Percentiles rank a stretch among this genome's conserved stretches.
phyloP scores from a whole-genome alignment of 2,329 filamentous ascomycete genomes.

The Bipolaris sorokiniana region DNA sequence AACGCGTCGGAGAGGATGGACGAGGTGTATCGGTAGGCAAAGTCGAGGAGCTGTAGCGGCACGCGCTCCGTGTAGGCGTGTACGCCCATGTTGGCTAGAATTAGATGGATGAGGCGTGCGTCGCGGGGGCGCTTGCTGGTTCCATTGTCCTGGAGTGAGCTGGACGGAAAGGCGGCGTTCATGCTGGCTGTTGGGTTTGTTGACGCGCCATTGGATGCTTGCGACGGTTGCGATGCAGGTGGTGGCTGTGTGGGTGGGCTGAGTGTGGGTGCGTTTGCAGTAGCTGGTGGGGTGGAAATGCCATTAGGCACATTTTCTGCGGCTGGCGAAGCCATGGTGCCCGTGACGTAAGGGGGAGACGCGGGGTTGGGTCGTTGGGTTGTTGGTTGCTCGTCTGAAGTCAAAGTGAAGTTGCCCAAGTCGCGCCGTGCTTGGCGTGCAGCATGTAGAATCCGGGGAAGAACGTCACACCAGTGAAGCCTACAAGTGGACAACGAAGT shows the following conservation, averaged over 20 bases:
- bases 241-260: slow-evolving; percentile 41
- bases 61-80: slow-evolving; percentile 82
- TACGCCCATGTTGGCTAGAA: slow-evolving; percentile 79
- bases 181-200: slow-evolving; percentile 15
- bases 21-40: slow-evolving; percentile 81
- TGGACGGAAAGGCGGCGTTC: slow-evolving; percentile 39
- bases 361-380: slow-evolving; percentile 6
- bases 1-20: slow-evolving; percentile 70
- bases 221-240: slow-evolving; percentile 13
- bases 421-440: slow-evolving; percentile 18
- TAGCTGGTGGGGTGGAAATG: slow-evolving; percentile 49
- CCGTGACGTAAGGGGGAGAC: not conserved
- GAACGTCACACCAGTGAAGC: not conserved
- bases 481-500: not conserved
- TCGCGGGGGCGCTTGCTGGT: slow-evolving; percentile 69
- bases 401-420: slow-evolving; percentile 7
- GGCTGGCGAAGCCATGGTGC: slow-evolving; percentile 48
- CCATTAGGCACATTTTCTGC: slow-evolving; percentile 45
- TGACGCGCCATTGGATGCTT: slow-evolving; percentile 25
- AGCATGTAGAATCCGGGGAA: slow-evolving; percentile 12
- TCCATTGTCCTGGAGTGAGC: slow-evolving; percentile 44
- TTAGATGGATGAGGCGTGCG: slow-evolving; percentile 77
- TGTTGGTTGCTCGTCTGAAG: not conserved
- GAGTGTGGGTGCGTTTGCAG: slow-evolving; percentile 38
- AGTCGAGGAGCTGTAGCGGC: slow-evolving; percentile 81